phyloP scores from a whole-genome alignment of 805 yeast species.

The Candida dendrica region DNA sequence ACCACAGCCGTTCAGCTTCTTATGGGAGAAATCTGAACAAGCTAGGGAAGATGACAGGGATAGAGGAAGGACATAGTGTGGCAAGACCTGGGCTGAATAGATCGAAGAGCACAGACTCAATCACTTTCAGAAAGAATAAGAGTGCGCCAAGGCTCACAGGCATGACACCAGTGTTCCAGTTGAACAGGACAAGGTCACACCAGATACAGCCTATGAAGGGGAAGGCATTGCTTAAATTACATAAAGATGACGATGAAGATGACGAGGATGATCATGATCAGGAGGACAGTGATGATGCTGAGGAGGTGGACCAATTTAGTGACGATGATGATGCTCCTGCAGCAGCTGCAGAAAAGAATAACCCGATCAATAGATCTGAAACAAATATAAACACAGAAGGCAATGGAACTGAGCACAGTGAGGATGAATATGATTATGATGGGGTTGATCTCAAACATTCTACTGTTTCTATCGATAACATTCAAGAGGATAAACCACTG shows the following conservation, averaged over 20 bases:
- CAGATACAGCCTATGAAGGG: conserved; percentile 7
- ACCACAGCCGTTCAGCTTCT: conserved; percentile 19
- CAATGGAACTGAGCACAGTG: too few species aligned
- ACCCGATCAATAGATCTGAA: too few species aligned
- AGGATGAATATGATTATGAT: too few species aligned
- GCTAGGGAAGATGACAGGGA: conserved; percentile 13
- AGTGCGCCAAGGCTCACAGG: conserved; percentile 14
- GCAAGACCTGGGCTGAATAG: conserved; percentile 14
- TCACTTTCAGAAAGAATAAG: conserved; percentile 9
- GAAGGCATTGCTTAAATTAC: not conserved
- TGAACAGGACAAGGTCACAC: conserved; percentile 16
- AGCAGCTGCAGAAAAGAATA: too few species aligned
- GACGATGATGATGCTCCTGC: conserved; percentile 8
- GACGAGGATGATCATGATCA: conserved; percentile 8
- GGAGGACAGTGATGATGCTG: conserved; percentile 4
- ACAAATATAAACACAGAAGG: too few species aligned
- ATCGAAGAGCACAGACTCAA: conserved; percentile 18
- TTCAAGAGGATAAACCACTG: not conserved
- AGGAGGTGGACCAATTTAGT: conserved; percentile 19
- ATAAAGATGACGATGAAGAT: conserved; percentile 3
- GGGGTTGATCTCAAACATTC: conserved; percentile 14
- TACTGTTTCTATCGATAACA: conserved; percentile 6
- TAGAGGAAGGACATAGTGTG: conserved; percentile 11
- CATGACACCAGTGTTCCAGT: conserved; percentile 11
- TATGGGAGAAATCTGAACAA: conserved; percentile 19